Base-by-base conservation (phyloP, 768 basidiomycete species). In the Mycena rosella region DNA sequence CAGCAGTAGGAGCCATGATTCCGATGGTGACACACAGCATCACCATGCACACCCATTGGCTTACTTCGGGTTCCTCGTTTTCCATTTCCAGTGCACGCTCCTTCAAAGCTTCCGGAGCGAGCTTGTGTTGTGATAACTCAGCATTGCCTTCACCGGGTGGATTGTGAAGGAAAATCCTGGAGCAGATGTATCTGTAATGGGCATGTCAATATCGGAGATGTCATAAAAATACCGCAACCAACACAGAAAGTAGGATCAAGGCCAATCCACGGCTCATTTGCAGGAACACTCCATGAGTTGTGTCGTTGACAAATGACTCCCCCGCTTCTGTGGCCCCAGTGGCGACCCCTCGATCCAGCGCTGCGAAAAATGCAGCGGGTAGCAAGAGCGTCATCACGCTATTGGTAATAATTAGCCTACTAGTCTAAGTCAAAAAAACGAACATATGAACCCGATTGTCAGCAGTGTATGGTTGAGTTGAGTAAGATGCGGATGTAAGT, bases 381-480 rank as follows among this genome's bases (percentile, higher is more conserved):
- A 92, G 75, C 11, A 91, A 78, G 11, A 93, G 79, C 15, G 86
- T 84, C 71, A 93, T 74, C 6, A 92, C 88, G 24, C 91, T 91
- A 65, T 29, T 34, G 11, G 44, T 27, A 17, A 40, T 20, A 27
- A 51, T 52, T 26, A 63, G 24, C 32, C 24, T 7, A 26, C 24
- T 7, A 26, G 38, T 62, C 15, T 17, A 53, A 45, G 29, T 13
- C n/a, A 52, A 48, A 24, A 48, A 27, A 58, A 53, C 22, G 18
- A 51, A 55, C 26, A 57, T 29, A 34, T 18, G 45, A 66, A 89
- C 90, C 91, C 92, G 67, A 93, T 83, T 0, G 86, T 88, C 5
- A 94, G 82, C 24, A 94, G 76, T 0, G 89, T 85, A 58, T 91
- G 90, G 69, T 93, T 93, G 2, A 93, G 81, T 69, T 92, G 83